Base-by-base conservation (phyloP, 805 yeast species). In the Zygosaccharomyces kombuchaensis region DNA sequence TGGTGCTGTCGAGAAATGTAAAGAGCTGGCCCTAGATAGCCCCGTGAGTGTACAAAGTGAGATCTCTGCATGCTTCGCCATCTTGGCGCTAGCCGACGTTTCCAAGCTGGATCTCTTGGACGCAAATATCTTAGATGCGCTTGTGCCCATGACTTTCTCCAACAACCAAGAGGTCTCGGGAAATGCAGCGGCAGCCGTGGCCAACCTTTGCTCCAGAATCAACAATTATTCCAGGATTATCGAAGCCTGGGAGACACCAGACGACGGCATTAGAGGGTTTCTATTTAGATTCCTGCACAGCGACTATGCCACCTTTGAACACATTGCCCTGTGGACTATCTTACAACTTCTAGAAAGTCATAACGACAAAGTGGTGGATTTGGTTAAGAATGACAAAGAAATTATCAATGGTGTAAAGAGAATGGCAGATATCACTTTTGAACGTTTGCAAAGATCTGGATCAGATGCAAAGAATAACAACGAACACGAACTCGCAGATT, bases 131-230 rank as follows among this genome's bases (percentile, higher is more conserved):
- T 77, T 89, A 50, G 89, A 86, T 57, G 96, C 89, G 30, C 76
- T 93, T 52, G 82, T 93, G 47, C 99, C 99, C 29, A 77, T 93
- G 64, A 93, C 98, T 2, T 81, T 79, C 56, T 85, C 95, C 35
- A 77, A 77, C 45, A 89, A 89, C 63, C 85, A 89, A 48, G 99
- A 95, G 68, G 97, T 93, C 13, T 93, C 96, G 66, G 99, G 99
- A 46, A 93, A 93, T 67, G 86, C 96, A 2, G 99, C 98, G 12
- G 99, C 99, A 30, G 98, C 99, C 1, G 76, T 93, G 55, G 99
- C 99, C 25, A 93, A 93, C 63, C 72, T 93, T 57, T 88, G 96
- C 55, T 89, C 97, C 4, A 81, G 96, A 68, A 87, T 91, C 30
- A 78, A 78, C 57, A 90, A 87, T 57, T 90, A 90, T 66, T 76